Percentiles rank a stretch among this genome's conserved stretches.
phyloP scores from a whole-genome alignment of 2,329 filamentous ascomycete species.

The Hymenoscyphus linearis region DNA sequence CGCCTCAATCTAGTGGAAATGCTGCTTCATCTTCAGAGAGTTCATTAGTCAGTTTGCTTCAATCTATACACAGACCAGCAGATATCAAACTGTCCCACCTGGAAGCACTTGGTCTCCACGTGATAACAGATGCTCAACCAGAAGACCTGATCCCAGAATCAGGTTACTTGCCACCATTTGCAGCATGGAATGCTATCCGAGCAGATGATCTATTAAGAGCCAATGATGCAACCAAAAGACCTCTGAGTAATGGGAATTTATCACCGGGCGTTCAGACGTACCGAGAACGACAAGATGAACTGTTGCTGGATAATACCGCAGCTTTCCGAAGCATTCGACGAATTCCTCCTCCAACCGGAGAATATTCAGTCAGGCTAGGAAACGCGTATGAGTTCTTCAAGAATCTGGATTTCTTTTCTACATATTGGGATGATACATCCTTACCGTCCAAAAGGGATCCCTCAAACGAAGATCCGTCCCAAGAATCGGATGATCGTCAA shows the following conservation, averaged over 20 bases:
- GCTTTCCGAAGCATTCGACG: conserved; percentile 58
- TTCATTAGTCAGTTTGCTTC: conserved; percentile 46
- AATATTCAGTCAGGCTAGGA: conserved; percentile 49
- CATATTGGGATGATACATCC: conserved; percentile 59
- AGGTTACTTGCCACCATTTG: conserved; percentile 45
- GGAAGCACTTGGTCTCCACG: conserved; percentile 51
- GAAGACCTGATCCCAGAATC: conserved; percentile 50
- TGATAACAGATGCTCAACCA: conserved; percentile 45
- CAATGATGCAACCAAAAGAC: conserved; percentile 44
- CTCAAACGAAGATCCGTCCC: conserved; percentile 3
- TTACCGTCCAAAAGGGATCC: conserved; percentile 16
- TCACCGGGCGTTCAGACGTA: conserved; percentile 56
- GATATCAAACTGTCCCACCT: conserved; percentile 47
- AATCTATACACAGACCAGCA: conserved; percentile 47
- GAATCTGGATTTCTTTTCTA: conserved; percentile 52
- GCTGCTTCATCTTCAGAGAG: conserved; percentile 22
- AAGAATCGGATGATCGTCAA: conserved; percentile 9
- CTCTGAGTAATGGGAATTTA: conserved; percentile 47
- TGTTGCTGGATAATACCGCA: conserved; percentile 50
- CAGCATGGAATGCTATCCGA: conserved; percentile 41
- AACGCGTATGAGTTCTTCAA: conserved; percentile 64
- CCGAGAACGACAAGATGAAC: conserved; percentile 52
- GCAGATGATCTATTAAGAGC: conserved; percentile 30
- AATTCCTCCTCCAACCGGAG: conserved; percentile 49
- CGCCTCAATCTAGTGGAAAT: conserved; percentile 37